phyloP scores from a whole-genome alignment of 139 green algal genomes.

The Diplosphaera chodatii region DNA sequence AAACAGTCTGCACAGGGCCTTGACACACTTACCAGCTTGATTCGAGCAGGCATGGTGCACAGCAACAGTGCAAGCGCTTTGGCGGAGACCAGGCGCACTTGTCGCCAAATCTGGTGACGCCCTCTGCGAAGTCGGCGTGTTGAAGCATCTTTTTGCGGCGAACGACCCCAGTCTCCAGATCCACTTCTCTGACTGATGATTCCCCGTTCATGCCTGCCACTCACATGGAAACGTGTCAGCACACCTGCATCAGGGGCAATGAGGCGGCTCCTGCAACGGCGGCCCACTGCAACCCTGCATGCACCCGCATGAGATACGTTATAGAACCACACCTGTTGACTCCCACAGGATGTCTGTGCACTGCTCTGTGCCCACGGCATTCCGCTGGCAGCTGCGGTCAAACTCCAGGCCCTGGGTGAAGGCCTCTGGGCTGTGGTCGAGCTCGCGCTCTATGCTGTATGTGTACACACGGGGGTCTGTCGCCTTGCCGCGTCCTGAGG shows the following conservation, averaged over 20 bases:
- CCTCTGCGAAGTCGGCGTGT: constrained; percentile 71
- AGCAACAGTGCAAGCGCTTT: neutral
- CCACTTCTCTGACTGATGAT: constrained; percentile 61
- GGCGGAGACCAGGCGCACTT: constrained; percentile 2
- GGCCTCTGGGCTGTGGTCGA: constrained; percentile 63
- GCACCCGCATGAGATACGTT: neutral
- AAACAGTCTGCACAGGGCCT: constrained; percentile 41
- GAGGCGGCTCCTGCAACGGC: too few species aligned
- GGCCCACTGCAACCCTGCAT: too few species aligned
- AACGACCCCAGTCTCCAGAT: constrained; percentile 55
- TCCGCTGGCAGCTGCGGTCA: constrained; percentile 43
- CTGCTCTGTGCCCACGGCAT: neutral
- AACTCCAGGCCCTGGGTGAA: constrained; percentile 84
- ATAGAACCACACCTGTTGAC: constrained; percentile 50
- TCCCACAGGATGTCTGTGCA: constrained; percentile 74
- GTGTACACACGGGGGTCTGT: constrained; percentile 22
- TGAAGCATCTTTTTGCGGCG: constrained; percentile 18
- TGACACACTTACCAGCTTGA: neutral
- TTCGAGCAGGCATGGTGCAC: neutral
- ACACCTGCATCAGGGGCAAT: too few species aligned
- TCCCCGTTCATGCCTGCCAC: constrained; percentile 63
- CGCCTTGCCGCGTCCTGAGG: neutral
- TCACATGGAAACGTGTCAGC: neutral
- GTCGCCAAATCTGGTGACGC: constrained; percentile 47
- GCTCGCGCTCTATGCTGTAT: constrained; percentile 52